Conservation (phyloP, 2,329 filamentous ascomycete species). For the Aspergillus proliferans region DNA sequence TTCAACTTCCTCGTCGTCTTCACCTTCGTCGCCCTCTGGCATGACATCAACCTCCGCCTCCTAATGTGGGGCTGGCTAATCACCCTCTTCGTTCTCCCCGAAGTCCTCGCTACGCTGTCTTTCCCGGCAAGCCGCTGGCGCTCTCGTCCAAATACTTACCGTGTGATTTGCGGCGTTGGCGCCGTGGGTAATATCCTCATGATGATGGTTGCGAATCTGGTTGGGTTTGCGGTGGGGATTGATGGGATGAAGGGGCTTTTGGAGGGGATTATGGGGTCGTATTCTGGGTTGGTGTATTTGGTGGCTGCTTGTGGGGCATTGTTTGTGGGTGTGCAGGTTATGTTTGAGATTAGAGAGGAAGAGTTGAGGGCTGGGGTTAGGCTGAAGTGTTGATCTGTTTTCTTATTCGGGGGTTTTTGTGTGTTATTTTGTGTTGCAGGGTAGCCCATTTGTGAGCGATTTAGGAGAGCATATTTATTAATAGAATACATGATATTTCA, state of each 20-base stretch:
- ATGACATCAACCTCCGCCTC: conserved; percentile 86
- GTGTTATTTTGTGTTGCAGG: neutral
- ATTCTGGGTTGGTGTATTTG: conserved; percentile 70
- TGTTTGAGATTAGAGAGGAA: conserved; percentile 89
- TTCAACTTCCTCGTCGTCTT: conserved; percentile 79
- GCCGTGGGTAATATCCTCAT: conserved; percentile 79
- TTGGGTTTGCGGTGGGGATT: conserved; percentile 87
- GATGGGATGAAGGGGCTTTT: conserved; percentile 78
- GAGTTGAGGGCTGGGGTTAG: conserved; percentile 77
- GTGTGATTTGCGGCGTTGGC: conserved; percentile 72
- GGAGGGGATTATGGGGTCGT: conserved; percentile 67
- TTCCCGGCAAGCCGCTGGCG: conserved; percentile 73
- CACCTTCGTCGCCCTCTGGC: conserved; percentile 96
- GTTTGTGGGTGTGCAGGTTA: conserved; percentile 82
- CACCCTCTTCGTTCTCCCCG: conserved; percentile 86
- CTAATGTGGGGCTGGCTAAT: conserved; percentile 97
- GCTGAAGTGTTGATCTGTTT: conserved; percentile 62
- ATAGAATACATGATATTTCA: too few relatives aligned
- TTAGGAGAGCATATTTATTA: too few relatives aligned
- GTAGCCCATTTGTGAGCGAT: too few relatives aligned
- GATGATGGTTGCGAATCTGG: conserved; percentile 93
- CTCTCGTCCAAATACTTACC: conserved; percentile 62
- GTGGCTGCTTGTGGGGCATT: conserved; percentile 63
- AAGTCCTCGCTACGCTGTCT: conserved; percentile 63
- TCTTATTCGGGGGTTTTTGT: neutral